Evolutionary conservation across 2,329 filamentous ascomycete species (phyloP), one percentile per base, ranked within the genome.

Genomic region (Penicillium sp.): DNA sequence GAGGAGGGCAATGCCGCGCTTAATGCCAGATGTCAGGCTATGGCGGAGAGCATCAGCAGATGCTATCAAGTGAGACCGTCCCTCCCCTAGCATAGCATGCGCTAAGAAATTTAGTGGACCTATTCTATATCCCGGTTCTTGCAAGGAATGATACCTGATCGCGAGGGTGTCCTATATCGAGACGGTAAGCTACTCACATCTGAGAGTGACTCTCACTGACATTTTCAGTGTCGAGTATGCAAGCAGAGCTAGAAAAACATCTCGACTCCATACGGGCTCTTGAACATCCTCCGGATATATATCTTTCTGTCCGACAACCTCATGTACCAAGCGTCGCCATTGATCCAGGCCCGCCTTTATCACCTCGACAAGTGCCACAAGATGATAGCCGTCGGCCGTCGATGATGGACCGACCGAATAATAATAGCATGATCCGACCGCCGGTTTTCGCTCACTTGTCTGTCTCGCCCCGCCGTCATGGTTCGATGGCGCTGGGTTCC

Each of bases 1-100:
- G 95, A 98, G 75, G 94, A 98, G 71, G 89, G 86, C 53, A 89
- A 91, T 59, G 87, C 91, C 56, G 88, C 90, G 68, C 85, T 97
- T 79, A 91, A 90, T 69, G 83, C 91, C 66, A 94, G 90, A 77
- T 93, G 92, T 73, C 91, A 95, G 72, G 85, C 89, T 15, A 85
- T 96, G 70, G 88, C 92, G 73, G 94, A 98, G 61, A 90, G 91
- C 21, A 84, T 98, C 69, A 83, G 86, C 66, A 89, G 91, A 72
- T 90, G 88, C 70, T 86, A 90, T 68, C 86, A 89, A 78, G 86
- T 89, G 77, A 67, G 82, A 70, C 63, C 29, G 23, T 35, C 54
- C n/a, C 11, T 38, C 58, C 31, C 45, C 23, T 50, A 41, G 41
- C 19, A 60, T 65, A 49, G 64, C 31, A 23, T 30, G 31, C 17